A percentile compares a stretch with the other conserved stretches of the same genome.
phyloP scores from a whole-genome alignment of 306 rosid genomes.

The Myrica gale region DNA sequence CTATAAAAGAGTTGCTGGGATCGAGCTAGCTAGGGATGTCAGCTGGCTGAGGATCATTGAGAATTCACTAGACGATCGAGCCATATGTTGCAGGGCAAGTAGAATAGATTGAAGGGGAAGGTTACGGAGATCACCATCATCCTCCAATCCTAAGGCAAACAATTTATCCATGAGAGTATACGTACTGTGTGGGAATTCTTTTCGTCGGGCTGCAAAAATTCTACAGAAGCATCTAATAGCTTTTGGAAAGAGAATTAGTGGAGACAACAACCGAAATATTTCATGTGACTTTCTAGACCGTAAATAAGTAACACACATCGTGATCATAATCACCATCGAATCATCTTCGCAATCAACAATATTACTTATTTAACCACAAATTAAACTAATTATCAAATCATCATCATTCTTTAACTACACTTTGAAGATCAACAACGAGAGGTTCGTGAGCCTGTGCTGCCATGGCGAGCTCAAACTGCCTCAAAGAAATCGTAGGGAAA shows the following conservation, averaged over 20 bases:
- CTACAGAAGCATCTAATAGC: not conserved
- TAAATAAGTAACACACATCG: not conserved
- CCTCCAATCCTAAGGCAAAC: too few relatives aligned
- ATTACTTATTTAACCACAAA: too few relatives aligned
- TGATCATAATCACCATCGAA: not conserved
- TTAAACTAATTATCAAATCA: not conserved
- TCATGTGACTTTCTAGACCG: slow-evolving; percentile 2
- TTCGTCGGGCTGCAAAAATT: not conserved
- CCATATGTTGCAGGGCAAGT: too few relatives aligned
- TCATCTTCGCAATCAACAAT: too few relatives aligned
- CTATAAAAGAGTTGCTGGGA: too few relatives aligned
- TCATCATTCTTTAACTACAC: slow-evolving; percentile 19
- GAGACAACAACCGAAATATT: not conserved
- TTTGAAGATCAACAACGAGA: slow-evolving; percentile 30
- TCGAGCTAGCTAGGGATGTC: too few relatives aligned
- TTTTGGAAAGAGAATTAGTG: not conserved
- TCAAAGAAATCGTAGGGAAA: slow-evolving; percentile 73
- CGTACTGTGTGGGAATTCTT: too few relatives aligned
- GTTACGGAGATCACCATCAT: too few relatives aligned
- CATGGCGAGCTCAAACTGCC: slow-evolving; percentile 82
- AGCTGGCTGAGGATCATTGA: too few relatives aligned
- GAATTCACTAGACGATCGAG: too few relatives aligned
- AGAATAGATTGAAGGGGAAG: too few relatives aligned
- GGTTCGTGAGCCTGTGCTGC: slow-evolving; percentile 54
- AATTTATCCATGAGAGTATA: too few relatives aligned